A percentile compares a stretch with the other conserved stretches of the same genome.
Evolutionary conservation across 495 filamentous ascomycete genomes (phyloP).

Genomic region (Penicillium atrosanguineum): DNA sequence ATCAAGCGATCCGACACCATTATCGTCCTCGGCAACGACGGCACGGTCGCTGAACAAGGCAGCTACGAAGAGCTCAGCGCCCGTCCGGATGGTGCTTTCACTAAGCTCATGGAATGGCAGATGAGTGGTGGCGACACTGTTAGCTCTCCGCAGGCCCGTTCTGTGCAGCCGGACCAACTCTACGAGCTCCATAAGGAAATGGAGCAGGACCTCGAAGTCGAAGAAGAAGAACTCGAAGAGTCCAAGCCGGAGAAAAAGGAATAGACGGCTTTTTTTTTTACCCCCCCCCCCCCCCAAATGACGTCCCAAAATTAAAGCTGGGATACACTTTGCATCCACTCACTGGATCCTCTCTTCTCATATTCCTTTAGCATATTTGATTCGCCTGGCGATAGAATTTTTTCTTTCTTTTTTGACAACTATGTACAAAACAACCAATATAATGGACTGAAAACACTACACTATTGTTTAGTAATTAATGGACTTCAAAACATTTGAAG

Average conservation of each 20-base stretch:
- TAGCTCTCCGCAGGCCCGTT: conserved; percentile 23
- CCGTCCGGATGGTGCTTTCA: conserved; percentile 77
- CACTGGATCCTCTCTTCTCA: conserved; percentile 16
- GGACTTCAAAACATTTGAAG: background rate
- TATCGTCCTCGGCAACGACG: conserved; percentile 81
- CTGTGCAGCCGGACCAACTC: conserved; percentile 31
- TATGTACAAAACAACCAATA: conserved; percentile 19
- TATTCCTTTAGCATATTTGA: conserved; percentile 7
- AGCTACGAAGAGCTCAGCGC: conserved; percentile 69
- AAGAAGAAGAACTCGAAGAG: conserved; percentile 23
- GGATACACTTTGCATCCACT: conserved; percentile 5
- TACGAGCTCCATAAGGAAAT: conserved; percentile 34
- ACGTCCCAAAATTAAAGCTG: too few relatives aligned
- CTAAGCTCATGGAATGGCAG: conserved; percentile 98
- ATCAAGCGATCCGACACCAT: conserved; percentile 94
- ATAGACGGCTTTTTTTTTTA: conserved; percentile 5
- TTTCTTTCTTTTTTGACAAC: background rate
- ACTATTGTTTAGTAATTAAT: background rate
- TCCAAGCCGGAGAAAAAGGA: conserved; percentile 16
- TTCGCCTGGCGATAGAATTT: conserved; percentile 18
- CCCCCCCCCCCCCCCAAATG: background rate
- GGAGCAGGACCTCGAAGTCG: conserved; percentile 19
- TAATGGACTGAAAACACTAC: conserved; percentile 1
- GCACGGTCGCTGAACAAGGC: conserved; percentile 86
- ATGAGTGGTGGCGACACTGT: conserved; percentile 75